Conservation (phyloP, 2,329 filamentous ascomycete species). For the Exserohilum rostratum region DNA sequence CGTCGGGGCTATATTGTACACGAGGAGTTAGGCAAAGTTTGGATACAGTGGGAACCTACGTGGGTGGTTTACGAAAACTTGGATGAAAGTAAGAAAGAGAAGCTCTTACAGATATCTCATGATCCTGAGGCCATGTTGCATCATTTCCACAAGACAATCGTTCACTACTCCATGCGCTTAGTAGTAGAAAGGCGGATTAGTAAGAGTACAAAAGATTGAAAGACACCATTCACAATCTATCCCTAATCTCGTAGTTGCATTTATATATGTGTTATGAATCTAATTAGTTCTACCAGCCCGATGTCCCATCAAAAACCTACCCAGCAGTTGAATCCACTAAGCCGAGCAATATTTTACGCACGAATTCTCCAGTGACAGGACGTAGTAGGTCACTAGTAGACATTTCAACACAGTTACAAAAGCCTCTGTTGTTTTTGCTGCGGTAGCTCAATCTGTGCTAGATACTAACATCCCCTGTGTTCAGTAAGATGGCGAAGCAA, state of each 20-base stretch:
- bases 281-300: neutral
- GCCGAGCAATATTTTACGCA: conserved; percentile 1
- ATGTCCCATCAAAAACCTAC: neutral
- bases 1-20: conserved; percentile 12
- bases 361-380: conserved; percentile 6
- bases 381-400: neutral
- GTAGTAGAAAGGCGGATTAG: conserved; percentile 5
- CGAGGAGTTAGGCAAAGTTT: conserved; percentile 10
- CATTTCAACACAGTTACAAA: conserved; percentile 5
- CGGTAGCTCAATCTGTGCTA: neutral
- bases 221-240: neutral
- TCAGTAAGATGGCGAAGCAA: neutral
- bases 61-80: conserved; percentile 18
- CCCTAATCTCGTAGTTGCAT: neutral
- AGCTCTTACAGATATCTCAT: conserved; percentile 1
- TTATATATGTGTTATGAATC: neutral
- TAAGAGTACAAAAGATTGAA: neutral
- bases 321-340: neutral
- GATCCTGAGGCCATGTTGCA: conserved; percentile 10
- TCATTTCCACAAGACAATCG: conserved; percentile 11
- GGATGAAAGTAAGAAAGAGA: conserved; percentile 3
- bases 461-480: neutral
- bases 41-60: conserved; percentile 20
- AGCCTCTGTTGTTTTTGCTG: neutral
- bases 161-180: conserved; percentile 12